Evolutionary conservation across 2,329 filamentous ascomycete species (phyloP).

Genomic region (Pseudogymnoascus sp.): DNA sequence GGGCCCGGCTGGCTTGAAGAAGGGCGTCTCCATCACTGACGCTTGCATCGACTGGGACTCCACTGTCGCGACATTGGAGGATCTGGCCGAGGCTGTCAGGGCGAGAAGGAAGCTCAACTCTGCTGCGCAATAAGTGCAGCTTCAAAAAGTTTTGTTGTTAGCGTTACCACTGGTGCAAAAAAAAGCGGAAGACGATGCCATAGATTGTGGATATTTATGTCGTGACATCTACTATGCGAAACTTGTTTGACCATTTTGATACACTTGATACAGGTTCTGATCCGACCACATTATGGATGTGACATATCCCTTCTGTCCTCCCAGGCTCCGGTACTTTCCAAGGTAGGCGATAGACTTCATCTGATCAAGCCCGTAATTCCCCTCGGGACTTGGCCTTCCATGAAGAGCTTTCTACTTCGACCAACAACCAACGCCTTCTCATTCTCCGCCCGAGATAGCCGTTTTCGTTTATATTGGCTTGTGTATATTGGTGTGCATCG

Average conservation of each 20-base stretch:
- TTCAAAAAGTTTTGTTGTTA: conserved; percentile 4
- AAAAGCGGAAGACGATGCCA: neutral
- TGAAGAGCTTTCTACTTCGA: neutral
- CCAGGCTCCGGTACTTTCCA: neutral
- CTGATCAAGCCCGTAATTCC: neutral
- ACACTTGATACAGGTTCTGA: neutral
- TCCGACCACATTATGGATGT: neutral
- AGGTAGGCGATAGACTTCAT: neutral
- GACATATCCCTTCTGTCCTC: neutral
- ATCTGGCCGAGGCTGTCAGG: conserved; percentile 76
- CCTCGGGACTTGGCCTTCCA: neutral
- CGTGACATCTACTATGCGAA: conserved; percentile 2
- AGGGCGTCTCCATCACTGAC: conserved; percentile 90
- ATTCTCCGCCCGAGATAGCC: neutral
- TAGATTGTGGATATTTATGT: conserved; percentile 1
- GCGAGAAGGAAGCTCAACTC: conserved; percentile 50
- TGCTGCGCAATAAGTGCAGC: neutral
- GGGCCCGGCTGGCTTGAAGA: conserved; percentile 69
- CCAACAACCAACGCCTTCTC: neutral
- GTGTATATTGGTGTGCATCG: neutral
- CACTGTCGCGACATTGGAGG: conserved; percentile 72
- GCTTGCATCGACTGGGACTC: conserved; percentile 91
- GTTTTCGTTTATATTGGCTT: neutral
- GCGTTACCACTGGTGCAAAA: neutral
- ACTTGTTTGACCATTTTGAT: neutral